Conservation (phyloP, 2,329 filamentous ascomycete species). For the Cladosporium oxysporum region DNA sequence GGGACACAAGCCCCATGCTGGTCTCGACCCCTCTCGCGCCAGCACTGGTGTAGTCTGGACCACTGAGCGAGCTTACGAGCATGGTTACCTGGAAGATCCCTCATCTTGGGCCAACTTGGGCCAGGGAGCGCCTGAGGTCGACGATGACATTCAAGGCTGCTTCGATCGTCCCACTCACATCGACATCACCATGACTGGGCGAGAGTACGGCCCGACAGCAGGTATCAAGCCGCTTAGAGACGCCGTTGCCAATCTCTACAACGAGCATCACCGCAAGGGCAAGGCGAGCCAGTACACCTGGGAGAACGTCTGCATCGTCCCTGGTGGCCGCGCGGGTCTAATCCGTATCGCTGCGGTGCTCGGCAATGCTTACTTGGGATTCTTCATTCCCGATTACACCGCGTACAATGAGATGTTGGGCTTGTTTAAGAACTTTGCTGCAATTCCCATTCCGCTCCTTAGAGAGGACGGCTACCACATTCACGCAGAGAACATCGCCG, state of each 20-base stretch:
- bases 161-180: slow-evolving; percentile 80
- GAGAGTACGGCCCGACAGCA: slow-evolving; percentile 90
- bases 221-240: slow-evolving; percentile 89
- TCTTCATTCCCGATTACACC: slow-evolving; percentile 79
- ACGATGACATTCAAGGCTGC: slow-evolving; percentile 80
- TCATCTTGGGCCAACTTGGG: slow-evolving; percentile 88
- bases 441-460: slow-evolving; percentile 80
- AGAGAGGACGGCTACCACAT: slow-evolving; percentile 90
- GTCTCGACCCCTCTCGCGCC: slow-evolving; percentile 81
- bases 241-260: slow-evolving; percentile 90
- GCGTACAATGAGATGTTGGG: slow-evolving; percentile 98
- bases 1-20: slow-evolving; percentile 86
- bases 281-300: slow-evolving; percentile 90
- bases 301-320: slow-evolving; percentile 97
- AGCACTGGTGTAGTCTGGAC: slow-evolving; percentile 96
- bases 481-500: slow-evolving; percentile 86
- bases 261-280: slow-evolving; percentile 84
- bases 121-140: slow-evolving; percentile 90
- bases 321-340: slow-evolving; percentile 85
- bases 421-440: slow-evolving; percentile 90
- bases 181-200: slow-evolving; percentile 72
- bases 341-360: slow-evolving; percentile 93
- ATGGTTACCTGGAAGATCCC: slow-evolving; percentile 81
- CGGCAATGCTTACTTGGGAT: slow-evolving; percentile 79
- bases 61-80: slow-evolving; percentile 81